phyloP scores from a whole-genome alignment of 106 monocot genomes.

The Allium cepa region DNA sequence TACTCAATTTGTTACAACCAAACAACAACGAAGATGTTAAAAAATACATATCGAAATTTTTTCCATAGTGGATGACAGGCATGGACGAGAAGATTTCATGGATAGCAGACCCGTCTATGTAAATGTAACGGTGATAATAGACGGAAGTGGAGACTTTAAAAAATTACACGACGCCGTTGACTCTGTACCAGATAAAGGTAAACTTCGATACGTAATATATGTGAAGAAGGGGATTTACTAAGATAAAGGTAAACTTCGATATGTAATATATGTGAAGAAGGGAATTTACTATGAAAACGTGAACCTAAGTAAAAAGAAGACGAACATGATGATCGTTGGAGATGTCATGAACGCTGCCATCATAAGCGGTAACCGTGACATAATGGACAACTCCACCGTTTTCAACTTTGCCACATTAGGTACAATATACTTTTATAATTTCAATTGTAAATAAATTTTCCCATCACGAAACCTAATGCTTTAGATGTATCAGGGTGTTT shows the following conservation, averaged over 20 bases:
- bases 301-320: conserved; percentile 16
- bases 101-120: no score
- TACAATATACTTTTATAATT: background rate
- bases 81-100: no score
- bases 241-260: no score
- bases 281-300: conserved; percentile 33
- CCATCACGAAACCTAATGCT: background rate
- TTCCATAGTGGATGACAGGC: no score
- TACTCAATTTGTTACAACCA: no score
- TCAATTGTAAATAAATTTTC: background rate
- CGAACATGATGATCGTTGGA: conserved; percentile 24
- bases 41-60: no score
- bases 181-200: no score
- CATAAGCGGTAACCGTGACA: conserved; percentile 24
- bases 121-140: conserved; percentile 17
- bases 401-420: conserved; percentile 30
- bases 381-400: conserved; percentile 17
- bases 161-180: conserved; percentile 25
- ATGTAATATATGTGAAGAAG: conserved; percentile 42
- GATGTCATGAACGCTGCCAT: conserved; percentile 21
- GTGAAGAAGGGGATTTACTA: no score
- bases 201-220: no score
- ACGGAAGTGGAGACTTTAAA: conserved; percentile 21
- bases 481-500: background rate
- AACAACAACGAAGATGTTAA: no score